Base-by-base conservation (phyloP, 306 rosid genomes). In the Senna siamea region DNA sequence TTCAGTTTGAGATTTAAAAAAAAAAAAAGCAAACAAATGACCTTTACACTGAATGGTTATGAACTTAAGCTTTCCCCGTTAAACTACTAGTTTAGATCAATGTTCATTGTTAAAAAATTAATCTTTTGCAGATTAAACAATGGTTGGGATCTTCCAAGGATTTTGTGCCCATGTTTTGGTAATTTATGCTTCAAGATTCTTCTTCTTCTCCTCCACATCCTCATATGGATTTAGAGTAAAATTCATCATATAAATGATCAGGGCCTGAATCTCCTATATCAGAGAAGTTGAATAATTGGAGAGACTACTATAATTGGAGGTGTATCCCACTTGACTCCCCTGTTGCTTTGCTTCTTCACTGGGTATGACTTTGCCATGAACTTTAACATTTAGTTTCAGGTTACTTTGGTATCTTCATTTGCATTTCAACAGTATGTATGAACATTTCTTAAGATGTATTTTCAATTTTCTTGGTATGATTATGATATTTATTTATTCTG, bases 261-360 rank as follows among this genome's bases (percentile, higher is more conserved):
- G 97, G 88, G 72, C 93, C 96, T 59, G 72, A 63, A 20, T 65
- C 77, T 50, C 74, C 70, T 20, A 51, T 78, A 19, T 65, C 90
- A 43, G 84, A 78, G 84, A 80, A 47, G 30, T 79, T 94, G 80
- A 56, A 69, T 61, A 73, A 81, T 81, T 92, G 99, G 99, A 80
- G 80, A 69, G 96, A 89, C 70, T 89, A 92, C 78, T 86, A 85
- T 82, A 83, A 85, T 18, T 89, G 99, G 99, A 89, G 99, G 83
- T 11, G 84, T 84, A 84, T 89, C 73, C 92, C 88, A 1, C 82
- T 92, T 22, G 81, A 85, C 71, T 94, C 99, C 22, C 93, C 92
- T 77, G 88, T 72, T 87, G 91, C 95, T 52, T 76, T 94, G 81
- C 88, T 89, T 80, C 99, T 94, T 85, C 97, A 92, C 22, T 88